Evolutionary conservation across 2,329 filamentous ascomycete genomes (phyloP).

Genomic region (Annulohypoxylon truncatum): DNA sequence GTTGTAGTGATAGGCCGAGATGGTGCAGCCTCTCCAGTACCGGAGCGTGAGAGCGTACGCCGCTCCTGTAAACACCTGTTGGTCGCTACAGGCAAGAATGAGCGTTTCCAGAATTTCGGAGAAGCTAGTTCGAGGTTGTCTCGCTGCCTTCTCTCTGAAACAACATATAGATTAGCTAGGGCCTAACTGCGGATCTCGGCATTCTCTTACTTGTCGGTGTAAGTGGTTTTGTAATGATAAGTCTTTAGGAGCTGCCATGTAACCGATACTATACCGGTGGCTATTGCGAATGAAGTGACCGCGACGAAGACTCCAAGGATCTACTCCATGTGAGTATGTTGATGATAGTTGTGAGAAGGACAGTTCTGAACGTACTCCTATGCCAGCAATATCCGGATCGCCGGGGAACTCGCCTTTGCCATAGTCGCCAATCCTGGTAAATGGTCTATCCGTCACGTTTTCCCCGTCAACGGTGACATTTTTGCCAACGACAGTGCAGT

Average conservation of each 20-base stretch:
- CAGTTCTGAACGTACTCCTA: conserved; percentile 37
- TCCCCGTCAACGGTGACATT: conserved; percentile 8
- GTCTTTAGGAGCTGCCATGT: conserved; percentile 31
- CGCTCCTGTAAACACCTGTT: conserved; percentile 54
- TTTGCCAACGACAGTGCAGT: conserved; percentile 29
- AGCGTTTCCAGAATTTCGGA: conserved; percentile 50
- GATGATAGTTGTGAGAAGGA: neutral
- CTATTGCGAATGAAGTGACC: conserved; percentile 42
- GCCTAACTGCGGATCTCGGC: neutral
- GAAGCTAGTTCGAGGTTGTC: conserved; percentile 31
- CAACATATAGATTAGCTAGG: neutral
- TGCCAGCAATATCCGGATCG: conserved; percentile 44
- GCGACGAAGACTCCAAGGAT: conserved; percentile 43
- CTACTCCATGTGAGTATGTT: conserved; percentile 25
- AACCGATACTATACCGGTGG: conserved; percentile 29
- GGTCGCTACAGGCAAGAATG: conserved; percentile 52
- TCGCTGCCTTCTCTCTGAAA: conserved; percentile 16
- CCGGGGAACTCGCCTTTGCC: conserved; percentile 37
- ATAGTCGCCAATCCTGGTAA: conserved; percentile 50
- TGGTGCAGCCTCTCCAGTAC: conserved; percentile 49
- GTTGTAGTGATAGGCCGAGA: conserved; percentile 54
- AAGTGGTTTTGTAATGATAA: conserved; percentile 12
- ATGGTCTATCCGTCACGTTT: neutral
- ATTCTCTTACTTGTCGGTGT: conserved; percentile 28
- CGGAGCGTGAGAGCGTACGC: conserved; percentile 52